Evolutionary conservation across 495 filamentous ascomycete genomes (phyloP).

Genomic region (Poronia punctata): DNA sequence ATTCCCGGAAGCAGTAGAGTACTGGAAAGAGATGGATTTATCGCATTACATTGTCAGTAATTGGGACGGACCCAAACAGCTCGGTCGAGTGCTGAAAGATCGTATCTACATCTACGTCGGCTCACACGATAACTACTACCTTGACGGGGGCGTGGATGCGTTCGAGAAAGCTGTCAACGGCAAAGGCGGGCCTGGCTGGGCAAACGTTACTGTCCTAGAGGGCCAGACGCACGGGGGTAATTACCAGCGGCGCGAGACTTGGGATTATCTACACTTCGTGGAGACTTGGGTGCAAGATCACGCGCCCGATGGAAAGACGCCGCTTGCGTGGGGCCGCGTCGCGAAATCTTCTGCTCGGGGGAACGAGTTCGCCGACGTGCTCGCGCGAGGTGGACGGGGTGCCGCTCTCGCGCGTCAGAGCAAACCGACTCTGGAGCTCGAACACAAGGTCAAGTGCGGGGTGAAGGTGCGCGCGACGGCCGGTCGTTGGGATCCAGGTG

Average conservation of each 20-base stretch:
- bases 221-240: slow-evolving; percentile 8
- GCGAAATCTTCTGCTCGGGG: slow-evolving; percentile 5
- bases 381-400: slow-evolving; percentile 6
- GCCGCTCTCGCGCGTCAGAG: slow-evolving; percentile 7
- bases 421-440: background rate
- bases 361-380: slow-evolving; percentile 7
- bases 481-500: slow-evolving; percentile 11
- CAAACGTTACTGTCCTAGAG: slow-evolving; percentile 6
- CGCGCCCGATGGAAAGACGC: slow-evolving; percentile 3
- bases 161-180: slow-evolving; percentile 5
- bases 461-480: background rate
- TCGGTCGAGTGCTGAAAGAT: slow-evolving; percentile 2
- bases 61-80: slow-evolving; percentile 4
- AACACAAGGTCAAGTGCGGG: background rate
- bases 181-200: slow-evolving; percentile 6
- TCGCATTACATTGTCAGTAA: slow-evolving; percentile 3
- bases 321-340: background rate
- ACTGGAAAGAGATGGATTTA: slow-evolving; percentile 10
- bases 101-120: slow-evolving; percentile 11
- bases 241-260: slow-evolving; percentile 7
- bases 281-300: slow-evolving; percentile 4
- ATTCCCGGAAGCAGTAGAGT: slow-evolving; percentile 8
- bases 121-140: slow-evolving; percentile 8
- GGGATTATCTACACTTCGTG: slow-evolving; percentile 9
- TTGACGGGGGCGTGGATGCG: slow-evolving; percentile 2